Evolutionary conservation across 2,329 filamentous ascomycete genomes (phyloP).

Genomic region (Sarocladiaceae sp.): DNA sequence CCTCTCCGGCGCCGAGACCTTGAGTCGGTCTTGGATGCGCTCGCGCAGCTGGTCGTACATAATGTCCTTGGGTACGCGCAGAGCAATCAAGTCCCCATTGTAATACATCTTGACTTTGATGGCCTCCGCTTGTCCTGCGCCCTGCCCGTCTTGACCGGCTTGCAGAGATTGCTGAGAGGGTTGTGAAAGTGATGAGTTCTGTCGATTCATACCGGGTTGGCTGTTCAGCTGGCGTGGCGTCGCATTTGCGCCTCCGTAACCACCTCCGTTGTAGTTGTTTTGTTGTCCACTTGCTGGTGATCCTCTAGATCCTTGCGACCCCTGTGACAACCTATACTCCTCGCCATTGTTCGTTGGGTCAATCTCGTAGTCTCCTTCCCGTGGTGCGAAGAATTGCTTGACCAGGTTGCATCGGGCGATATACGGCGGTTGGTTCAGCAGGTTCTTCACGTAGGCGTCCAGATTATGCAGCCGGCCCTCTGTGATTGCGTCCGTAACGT

Average conservation of each 20-base stretch:
- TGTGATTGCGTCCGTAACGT: conserved; percentile 96
- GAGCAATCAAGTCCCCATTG: conserved; percentile 84
- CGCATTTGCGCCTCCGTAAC: conserved; percentile 47
- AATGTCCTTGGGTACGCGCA: conserved; percentile 79
- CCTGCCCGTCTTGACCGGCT: conserved; percentile 17
- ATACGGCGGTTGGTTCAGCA: conserved; percentile 74
- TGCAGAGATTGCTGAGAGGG: conserved; percentile 14
- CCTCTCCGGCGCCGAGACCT: conserved; percentile 61
- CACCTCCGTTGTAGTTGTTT: conserved; percentile 53
- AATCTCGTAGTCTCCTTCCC: conserved; percentile 89
- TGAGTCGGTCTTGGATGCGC: conserved; percentile 78
- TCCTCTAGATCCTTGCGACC: conserved; percentile 56
- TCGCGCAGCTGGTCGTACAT: conserved; percentile 71
- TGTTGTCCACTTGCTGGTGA: conserved; percentile 53
- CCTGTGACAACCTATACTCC: conserved; percentile 68
- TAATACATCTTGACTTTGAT: conserved; percentile 97
- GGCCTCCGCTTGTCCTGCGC: conserved; percentile 35
- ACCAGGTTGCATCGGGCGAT: conserved; percentile 82
- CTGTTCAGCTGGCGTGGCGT: conserved; percentile 38
- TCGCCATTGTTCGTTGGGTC: conserved; percentile 64
- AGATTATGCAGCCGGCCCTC: conserved; percentile 88
- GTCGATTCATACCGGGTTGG: conserved; percentile 27
- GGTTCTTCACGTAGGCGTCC: conserved; percentile 90
- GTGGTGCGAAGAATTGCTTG: conserved; percentile 82
- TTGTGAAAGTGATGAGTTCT: conserved; percentile 42